phyloP scores from a whole-genome alignment of 495 filamentous ascomycete genomes.

The Cercophora scortea region DNA sequence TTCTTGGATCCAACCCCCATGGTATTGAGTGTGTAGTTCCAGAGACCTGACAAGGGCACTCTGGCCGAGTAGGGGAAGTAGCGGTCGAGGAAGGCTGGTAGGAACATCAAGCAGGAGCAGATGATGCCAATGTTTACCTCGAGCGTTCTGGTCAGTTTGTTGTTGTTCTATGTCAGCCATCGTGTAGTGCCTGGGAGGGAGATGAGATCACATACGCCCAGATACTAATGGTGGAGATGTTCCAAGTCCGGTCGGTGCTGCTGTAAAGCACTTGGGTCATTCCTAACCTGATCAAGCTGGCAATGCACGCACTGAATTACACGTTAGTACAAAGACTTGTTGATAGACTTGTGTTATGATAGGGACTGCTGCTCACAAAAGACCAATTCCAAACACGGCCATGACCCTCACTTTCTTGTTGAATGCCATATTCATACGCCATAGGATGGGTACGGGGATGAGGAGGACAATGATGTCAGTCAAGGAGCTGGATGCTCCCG shows the following conservation, averaged over 20 bases:
- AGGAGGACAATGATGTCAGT: constrained; percentile 2
- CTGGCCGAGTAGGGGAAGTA: neutral
- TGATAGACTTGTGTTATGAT: neutral
- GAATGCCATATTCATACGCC: neutral
- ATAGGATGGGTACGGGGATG: neutral
- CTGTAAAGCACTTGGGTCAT: neutral
- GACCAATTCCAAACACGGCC: neutral
- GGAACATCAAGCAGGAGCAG: constrained; percentile 1
- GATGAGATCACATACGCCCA: neutral
- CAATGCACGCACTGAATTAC: neutral
- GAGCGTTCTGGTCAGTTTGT: neutral
- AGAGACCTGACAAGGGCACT: neutral
- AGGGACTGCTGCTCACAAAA: neutral
- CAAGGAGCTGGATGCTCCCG: neutral
- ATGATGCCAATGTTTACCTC: constrained; percentile 4
- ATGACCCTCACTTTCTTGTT: constrained; percentile 3
- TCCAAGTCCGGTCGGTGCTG: constrained; percentile 1
- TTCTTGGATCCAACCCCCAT: neutral
- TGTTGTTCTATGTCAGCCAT: neutral
- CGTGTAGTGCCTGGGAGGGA: neutral
- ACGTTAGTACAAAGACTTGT: neutral
- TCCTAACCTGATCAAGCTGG: neutral
- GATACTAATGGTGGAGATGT: neutral
- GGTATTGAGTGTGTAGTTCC: neutral
- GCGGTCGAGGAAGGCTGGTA: constrained; percentile 1